Evolutionary conservation across 1,139 yeast genomes (phyloP).

Genomic region (Pichia sp.): DNA sequence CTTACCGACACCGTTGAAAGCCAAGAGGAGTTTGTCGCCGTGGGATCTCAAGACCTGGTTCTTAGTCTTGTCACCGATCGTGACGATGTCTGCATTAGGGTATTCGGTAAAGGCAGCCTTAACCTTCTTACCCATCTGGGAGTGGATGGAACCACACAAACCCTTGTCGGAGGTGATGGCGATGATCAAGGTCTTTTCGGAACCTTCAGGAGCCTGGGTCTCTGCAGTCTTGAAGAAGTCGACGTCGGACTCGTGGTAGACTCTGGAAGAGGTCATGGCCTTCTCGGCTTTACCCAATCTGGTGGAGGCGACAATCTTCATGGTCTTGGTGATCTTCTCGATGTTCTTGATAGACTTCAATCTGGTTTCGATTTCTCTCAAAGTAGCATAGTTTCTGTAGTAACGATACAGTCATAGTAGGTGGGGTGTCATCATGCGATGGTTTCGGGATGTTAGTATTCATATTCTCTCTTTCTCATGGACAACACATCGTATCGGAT

Average conservation of each 20-base stretch:
- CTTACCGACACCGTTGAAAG: constrained; percentile 90
- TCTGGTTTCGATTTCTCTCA: constrained; percentile 98
- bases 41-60: constrained; percentile 83
- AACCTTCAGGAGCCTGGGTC: constrained; percentile 51
- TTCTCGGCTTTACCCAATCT: constrained; percentile 94
- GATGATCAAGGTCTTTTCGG: constrained; percentile 65
- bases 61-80: constrained; percentile 93
- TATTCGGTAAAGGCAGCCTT: constrained; percentile 61
- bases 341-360: constrained; percentile 97
- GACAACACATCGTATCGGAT: too few relatives aligned
- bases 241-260: constrained; percentile 73
- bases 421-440: not conserved
- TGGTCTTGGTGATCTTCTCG: constrained; percentile 98
- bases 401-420: too few relatives aligned
- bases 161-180: constrained; percentile 97
- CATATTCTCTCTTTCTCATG: not conserved
- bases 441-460: not conserved
- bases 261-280: constrained; percentile 87
- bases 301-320: constrained; percentile 98
- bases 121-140: constrained; percentile 87
- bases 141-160: constrained; percentile 96
- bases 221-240: constrained; percentile 82
- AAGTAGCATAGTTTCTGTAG: constrained; percentile 87
- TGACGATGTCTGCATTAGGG: constrained; percentile 74
- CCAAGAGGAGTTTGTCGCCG: constrained; percentile 62